phyloP scores from a whole-genome alignment of 345 rosid genomes.

The Pelargonium nanum region DNA sequence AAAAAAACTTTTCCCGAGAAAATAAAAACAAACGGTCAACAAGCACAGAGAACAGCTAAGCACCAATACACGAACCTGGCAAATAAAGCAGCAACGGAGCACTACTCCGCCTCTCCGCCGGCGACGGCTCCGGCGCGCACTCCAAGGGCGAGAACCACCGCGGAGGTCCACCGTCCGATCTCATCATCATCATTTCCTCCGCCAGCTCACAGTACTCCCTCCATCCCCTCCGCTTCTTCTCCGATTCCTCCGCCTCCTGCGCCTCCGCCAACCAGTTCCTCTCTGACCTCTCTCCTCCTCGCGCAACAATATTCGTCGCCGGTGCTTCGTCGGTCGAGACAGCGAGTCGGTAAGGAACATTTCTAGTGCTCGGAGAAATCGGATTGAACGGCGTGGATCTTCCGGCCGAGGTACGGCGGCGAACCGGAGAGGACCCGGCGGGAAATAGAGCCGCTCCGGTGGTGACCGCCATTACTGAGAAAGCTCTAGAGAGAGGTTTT shows the following conservation, averaged over 20 bases:
- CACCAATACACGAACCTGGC: constrained; percentile 30
- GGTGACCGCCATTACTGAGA: constrained; percentile 13
- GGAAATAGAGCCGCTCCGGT: constrained; percentile 3
- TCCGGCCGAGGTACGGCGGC: constrained; percentile 1
- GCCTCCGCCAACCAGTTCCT: constrained; percentile 13
- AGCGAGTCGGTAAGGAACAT: not conserved
- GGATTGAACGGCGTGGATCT: not conserved
- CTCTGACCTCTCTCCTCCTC: constrained; percentile 3
- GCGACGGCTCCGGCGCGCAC: constrained; percentile 1
- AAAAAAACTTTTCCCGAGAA: not conserved
- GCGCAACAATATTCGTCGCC: not conserved
- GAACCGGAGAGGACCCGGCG: not conserved
- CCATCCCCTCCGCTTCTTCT: constrained; percentile 14
- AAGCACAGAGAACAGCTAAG: no score
- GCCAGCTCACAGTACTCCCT: constrained; percentile 34
- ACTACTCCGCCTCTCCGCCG: constrained; percentile 10
- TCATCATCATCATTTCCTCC: constrained; percentile 12
- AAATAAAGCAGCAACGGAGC: constrained; percentile 48
- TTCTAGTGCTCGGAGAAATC: not conserved
- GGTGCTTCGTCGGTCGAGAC: constrained; percentile 8
- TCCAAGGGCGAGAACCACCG: constrained; percentile 65
- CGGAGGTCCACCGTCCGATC: constrained; percentile 48
- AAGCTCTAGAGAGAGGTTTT: no score
- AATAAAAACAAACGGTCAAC: not conserved
- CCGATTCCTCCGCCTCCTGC: constrained; percentile 2